Base-by-base conservation (phyloP, 192 early-diverging fungal genomes). In the Umbelopsis sp. region DNA sequence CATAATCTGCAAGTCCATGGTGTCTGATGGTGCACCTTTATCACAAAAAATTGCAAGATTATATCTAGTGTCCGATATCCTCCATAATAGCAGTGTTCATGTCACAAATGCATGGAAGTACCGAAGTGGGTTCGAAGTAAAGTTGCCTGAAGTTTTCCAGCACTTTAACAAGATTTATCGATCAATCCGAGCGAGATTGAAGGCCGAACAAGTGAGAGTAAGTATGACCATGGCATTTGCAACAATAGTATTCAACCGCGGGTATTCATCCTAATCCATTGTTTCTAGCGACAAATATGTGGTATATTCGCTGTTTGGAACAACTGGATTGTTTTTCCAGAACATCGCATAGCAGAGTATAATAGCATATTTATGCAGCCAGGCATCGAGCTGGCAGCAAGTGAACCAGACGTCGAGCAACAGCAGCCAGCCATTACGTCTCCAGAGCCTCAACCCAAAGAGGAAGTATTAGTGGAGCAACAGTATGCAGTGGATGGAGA, bases 61-160 rank as follows among this genome's bases (percentile, higher is more conserved):
- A n/a, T 89, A 90, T 69, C 77, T 97, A 15, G 85, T 97, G n/a
- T 93, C 91, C 0, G 96, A 98, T 66, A 88, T 98, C 23, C 83
- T 98, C n/a, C 91, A 93, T 74, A 98, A 97, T 75, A 88, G 91
- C 69, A 83, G 89, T 52, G 85, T 91, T 16, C 85, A 85, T 2
- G 82, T 95, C 3, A 87, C 92, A n/a, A 93, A 92, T 71, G 95
- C 90, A 9, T 98, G 96, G 95, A 88, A 91, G 78, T 91, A 91
- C 68, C 81, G 96, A 44, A 82, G 50, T 64, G 78, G 84, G 33
- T 87, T 95, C 75, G 90, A 92, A 70, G 71, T 61, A 11, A 79
- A 80, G 20, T 75, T 96, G 18, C 76, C 77, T 8, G 79, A 75
- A 46, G 80, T 95, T 1, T 94, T 96, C 78, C 81, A 78, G 15